A percentile compares a stretch with the other conserved stretches of the same genome.
Evolutionary conservation across 805 yeast species (phyloP).

Genomic region (Lipomyces oligophaga): DNA sequence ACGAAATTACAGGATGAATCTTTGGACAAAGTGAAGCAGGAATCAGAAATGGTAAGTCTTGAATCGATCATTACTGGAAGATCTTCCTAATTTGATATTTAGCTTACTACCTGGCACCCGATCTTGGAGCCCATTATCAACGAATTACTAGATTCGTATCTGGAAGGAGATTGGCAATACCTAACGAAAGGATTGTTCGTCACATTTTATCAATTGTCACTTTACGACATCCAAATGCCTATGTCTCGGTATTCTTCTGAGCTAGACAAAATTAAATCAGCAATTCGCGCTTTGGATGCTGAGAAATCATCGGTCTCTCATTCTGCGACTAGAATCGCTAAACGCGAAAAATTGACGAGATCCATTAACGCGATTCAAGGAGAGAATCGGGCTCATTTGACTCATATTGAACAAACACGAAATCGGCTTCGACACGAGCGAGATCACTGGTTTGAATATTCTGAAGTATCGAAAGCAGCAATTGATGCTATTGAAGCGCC

Average conservation of each 20-base stretch:
- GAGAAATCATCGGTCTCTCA: slow-evolving; percentile 8
- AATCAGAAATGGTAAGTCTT: slow-evolving; percentile 30
- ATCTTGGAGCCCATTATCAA: slow-evolving; percentile 36
- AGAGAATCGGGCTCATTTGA: slow-evolving; percentile 47
- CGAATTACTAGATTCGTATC: slow-evolving; percentile 33
- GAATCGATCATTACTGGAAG: too few species aligned
- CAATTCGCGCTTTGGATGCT: slow-evolving; percentile 23
- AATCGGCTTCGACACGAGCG: slow-evolving; percentile 36
- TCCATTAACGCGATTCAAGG: slow-evolving; percentile 19
- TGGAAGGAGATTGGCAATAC: slow-evolving; percentile 33
- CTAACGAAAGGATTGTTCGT: slow-evolving; percentile 45
- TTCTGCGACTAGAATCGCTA: not conserved
- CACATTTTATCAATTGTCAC: slow-evolving; percentile 68
- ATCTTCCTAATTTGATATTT: too few species aligned
- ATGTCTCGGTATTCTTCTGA: slow-evolving; percentile 50
- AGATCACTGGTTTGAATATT: slow-evolving; percentile 33
- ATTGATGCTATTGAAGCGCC: slow-evolving; percentile 4
- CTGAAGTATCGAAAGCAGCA: not conserved
- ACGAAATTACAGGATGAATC: too few species aligned
- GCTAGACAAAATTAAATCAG: slow-evolving; percentile 40
- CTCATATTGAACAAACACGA: slow-evolving; percentile 39
- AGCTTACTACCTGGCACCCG: slow-evolving; percentile 43
- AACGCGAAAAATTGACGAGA: slow-evolving; percentile 10
- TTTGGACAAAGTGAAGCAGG: slow-evolving; percentile 27
- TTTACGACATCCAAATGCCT: slow-evolving; percentile 65